Evolutionary conservation across 2,329 filamentous ascomycete species (phyloP).

Genomic region (Coniella vitis): DNA sequence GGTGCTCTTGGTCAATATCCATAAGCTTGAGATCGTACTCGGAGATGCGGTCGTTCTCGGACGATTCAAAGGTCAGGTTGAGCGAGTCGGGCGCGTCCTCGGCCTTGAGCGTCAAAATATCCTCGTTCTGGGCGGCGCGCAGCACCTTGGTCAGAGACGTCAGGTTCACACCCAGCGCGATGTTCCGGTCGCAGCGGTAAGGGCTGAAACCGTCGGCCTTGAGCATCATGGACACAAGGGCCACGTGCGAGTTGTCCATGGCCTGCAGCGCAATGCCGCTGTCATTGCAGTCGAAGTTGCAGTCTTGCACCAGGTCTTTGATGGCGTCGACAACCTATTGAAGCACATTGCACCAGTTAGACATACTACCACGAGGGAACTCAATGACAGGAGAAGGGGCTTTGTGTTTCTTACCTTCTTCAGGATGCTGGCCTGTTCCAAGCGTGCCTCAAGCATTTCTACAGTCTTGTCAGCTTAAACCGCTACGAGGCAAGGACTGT

Average conservation of each 20-base stretch:
- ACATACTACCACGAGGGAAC: neutral
- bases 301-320: constrained; percentile 98
- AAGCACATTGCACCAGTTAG: neutral
- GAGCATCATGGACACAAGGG: constrained; percentile 97
- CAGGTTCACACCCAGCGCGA: constrained; percentile 95
- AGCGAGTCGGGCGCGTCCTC: constrained; percentile 94
- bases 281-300: constrained; percentile 99
- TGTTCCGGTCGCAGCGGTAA: constrained; percentile 98
- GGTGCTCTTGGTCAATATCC: constrained; percentile 99
- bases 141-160: constrained; percentile 95
- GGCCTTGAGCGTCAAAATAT: constrained; percentile 92
- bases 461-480: constrained; percentile 29
- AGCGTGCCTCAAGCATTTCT: constrained; percentile 89
- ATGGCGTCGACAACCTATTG: constrained; percentile 90
- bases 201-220: constrained; percentile 91
- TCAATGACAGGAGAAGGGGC: too few species aligned
- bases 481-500: constrained; percentile 13
- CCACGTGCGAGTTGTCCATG: constrained; percentile 99
- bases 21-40: constrained; percentile 99
- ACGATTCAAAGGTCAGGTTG: constrained; percentile 92
- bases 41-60: constrained; percentile 81
- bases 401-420: constrained; percentile 70
- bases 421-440: constrained; percentile 87
- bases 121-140: constrained; percentile 86
- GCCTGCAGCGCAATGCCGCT: constrained; percentile 95